Evolutionary conservation across 2,329 filamentous ascomycete genomes (phyloP).

Genomic region (Graphiopsis chlorocephala): DNA sequence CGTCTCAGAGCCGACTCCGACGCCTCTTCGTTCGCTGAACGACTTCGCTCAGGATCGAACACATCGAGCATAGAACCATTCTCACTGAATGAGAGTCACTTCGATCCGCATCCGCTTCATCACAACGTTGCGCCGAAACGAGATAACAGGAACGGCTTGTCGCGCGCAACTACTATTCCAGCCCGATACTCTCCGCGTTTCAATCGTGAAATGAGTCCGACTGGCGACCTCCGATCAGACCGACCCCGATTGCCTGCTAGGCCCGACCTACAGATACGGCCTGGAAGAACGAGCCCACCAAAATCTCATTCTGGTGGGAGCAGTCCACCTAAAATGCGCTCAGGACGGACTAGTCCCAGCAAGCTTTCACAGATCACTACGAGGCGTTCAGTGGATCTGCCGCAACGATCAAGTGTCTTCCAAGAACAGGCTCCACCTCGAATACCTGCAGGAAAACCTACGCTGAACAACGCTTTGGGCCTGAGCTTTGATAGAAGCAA

Average conservation of each 20-base stretch:
- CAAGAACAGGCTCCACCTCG: conserved; percentile 22
- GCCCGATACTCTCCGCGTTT: conserved; percentile 23
- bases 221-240: conserved; percentile 28
- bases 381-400: conserved; percentile 24
- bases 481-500: conserved; percentile 28
- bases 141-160: conserved; percentile 23
- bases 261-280: conserved; percentile 31
- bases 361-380: conserved; percentile 25
- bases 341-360: conserved; percentile 13
- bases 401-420: conserved; percentile 18
- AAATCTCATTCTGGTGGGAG: conserved; percentile 27
- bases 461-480: conserved; percentile 25
- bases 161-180: conserved; percentile 26
- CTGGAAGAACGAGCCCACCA: conserved; percentile 31
- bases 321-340: conserved; percentile 26
- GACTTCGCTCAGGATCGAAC: conserved; percentile 27
- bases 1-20: conserved; percentile 27
- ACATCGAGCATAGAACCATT: conserved; percentile 32
- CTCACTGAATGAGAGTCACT: conserved; percentile 24
- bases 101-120: conserved; percentile 21
- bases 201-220: conserved; percentile 16
- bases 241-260: conserved; percentile 32
- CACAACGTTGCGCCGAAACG: conserved; percentile 21
- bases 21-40: conserved; percentile 20
- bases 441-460: conserved; percentile 28